Percentiles rank a stretch among this genome's conserved stretches.
These are phyloP conservation scores for Pseudogymnoascus sp. DNA, from an alignment of 2,329 filamentous ascomycete genomes.

Conservation along the genomic window DNA sequence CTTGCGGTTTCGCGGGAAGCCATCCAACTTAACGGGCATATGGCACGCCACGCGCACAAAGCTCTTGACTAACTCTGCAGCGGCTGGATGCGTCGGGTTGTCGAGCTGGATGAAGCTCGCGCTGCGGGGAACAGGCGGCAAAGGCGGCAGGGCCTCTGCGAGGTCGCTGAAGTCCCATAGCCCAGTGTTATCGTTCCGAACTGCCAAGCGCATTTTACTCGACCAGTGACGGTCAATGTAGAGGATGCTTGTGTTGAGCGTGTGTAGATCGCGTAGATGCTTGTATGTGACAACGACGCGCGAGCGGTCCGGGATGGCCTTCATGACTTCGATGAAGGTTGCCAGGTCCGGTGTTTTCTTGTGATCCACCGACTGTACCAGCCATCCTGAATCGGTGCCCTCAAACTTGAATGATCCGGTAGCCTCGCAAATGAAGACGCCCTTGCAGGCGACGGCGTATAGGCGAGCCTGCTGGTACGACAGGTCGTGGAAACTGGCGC, in stretches of 20 bases:
- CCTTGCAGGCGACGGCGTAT: slow-evolving; percentile 85
- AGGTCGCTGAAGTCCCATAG: slow-evolving; percentile 93
- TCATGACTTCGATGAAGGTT: slow-evolving; percentile 86
- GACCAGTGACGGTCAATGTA: slow-evolving; percentile 95
- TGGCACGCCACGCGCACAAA: slow-evolving; percentile 90
- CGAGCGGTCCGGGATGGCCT: slow-evolving; percentile 71
- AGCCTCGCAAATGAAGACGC: slow-evolving; percentile 91
- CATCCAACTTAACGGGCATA: slow-evolving; percentile 93
- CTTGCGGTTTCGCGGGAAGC: slow-evolving; percentile 91
- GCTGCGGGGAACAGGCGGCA: slow-evolving; percentile 63
- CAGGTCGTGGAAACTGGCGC: slow-evolving; percentile 88
- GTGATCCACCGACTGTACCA: slow-evolving; percentile 87
- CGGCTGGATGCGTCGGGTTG: slow-evolving; percentile 78
- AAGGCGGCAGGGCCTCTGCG: slow-evolving; percentile 69
- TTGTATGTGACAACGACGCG: slow-evolving; percentile 93
- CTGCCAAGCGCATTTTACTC: slow-evolving; percentile 84
- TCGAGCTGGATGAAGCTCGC: slow-evolving; percentile 90
- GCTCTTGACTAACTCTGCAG: slow-evolving; percentile 88
- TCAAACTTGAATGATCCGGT: slow-evolving; percentile 94
- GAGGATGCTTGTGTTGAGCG: slow-evolving; percentile 84
- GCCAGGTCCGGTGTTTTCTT: slow-evolving; percentile 83
- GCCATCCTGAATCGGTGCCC: slow-evolving; percentile 83
- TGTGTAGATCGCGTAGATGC: slow-evolving; percentile 90
- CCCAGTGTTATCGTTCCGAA: slow-evolving; percentile 82
- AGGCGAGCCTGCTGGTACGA: slow-evolving; percentile 97